These are phyloP conservation scores for Exophiala phaeomuriformis DNA, from an alignment of 2,329 filamentous ascomycete species.

Conservation along the genomic window DNA sequence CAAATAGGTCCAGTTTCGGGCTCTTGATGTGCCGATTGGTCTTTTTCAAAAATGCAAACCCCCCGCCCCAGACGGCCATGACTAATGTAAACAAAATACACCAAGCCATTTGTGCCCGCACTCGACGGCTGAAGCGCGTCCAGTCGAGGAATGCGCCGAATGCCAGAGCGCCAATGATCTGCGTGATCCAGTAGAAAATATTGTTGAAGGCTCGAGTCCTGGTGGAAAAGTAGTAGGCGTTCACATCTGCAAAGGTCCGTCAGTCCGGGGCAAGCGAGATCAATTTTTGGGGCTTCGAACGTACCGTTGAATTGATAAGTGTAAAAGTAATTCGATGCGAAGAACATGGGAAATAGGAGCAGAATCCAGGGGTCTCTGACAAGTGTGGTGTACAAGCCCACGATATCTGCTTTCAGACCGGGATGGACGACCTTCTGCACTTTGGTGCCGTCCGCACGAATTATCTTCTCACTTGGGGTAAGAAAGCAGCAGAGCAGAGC, in stretches of 20 bases:
- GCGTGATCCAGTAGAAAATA: conserved; percentile 68
- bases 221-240: conserved; percentile 61
- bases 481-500: conserved; percentile 57
- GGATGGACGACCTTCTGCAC: conserved; percentile 75
- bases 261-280: background rate
- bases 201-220: conserved; percentile 67
- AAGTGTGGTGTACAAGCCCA: conserved; percentile 63
- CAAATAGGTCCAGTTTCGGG: conserved; percentile 54
- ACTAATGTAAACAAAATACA: conserved; percentile 58
- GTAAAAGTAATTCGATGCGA: conserved; percentile 62
- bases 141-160: conserved; percentile 66
- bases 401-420: conserved; percentile 62
- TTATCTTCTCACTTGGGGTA: conserved; percentile 57
- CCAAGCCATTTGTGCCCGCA: conserved; percentile 60
- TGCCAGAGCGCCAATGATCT: conserved; percentile 66
- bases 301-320: conserved; percentile 57
- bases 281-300: background rate
- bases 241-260: conserved; percentile 44
- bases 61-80: conserved; percentile 72
- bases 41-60: conserved; percentile 63
- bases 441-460: conserved; percentile 62
- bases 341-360: conserved; percentile 66
- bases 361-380: conserved; percentile 57
- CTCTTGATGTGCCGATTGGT: conserved; percentile 45
- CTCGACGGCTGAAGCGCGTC: conserved; percentile 48